phyloP scores from a whole-genome alignment of 306 rosid species.

The Quercus suber region DNA sequence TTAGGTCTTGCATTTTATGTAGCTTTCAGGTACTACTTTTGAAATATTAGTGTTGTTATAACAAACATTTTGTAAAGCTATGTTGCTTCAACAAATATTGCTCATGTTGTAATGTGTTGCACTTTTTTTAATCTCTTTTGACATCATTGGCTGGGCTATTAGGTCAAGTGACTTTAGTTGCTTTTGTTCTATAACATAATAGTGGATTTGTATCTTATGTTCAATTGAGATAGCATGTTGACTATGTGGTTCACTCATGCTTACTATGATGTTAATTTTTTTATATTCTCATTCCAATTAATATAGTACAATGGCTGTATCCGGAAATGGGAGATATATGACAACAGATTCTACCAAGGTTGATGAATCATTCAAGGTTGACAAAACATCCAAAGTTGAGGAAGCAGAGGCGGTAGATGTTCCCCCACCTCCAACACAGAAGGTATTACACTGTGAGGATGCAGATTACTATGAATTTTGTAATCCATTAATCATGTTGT shows the following conservation, averaged over 20 bases:
- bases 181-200: neutral
- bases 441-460: conserved; percentile 44
- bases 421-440: conserved; percentile 83
- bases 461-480: neutral
- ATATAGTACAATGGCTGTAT: conserved; percentile 42
- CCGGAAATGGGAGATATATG: conserved; percentile 48
- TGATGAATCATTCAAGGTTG: conserved; percentile 78
- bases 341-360: conserved; percentile 61
- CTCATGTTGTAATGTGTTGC: neutral
- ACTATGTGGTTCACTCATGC: conserved; percentile 11
- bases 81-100: neutral
- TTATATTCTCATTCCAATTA: conserved; percentile 15
- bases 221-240: conserved; percentile 4
- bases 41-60: neutral
- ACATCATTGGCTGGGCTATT: neutral
- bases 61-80: neutral
- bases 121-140: neutral
- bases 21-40: too few species aligned
- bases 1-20: too few species aligned
- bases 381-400: conserved; percentile 37
- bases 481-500: neutral
- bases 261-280: conserved; percentile 8
- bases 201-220: conserved; percentile 4
- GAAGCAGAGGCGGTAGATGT: conserved; percentile 84
- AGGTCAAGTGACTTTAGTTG: neutral